A percentile compares a stretch with the other conserved stretches of the same genome.
These are phyloP conservation scores for Jacaranda mimosifolia DNA, from an alignment of 257 asterid species.

Conservation along the genomic window DNA sequence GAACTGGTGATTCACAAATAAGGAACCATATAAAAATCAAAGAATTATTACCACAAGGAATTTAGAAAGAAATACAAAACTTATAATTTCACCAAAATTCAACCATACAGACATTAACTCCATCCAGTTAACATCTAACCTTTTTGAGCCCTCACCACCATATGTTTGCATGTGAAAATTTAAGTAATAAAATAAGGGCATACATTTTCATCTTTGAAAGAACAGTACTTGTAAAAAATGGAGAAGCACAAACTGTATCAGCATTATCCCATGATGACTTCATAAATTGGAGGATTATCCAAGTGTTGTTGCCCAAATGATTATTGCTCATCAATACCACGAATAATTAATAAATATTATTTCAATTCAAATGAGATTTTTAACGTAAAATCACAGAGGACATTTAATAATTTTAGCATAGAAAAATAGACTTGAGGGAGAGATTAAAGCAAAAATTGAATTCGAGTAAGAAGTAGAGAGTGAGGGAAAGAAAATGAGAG, in stretches of 20 bases:
- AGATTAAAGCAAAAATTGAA: too few species aligned
- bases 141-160: background rate
- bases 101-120: background rate
- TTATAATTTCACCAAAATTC: background rate
- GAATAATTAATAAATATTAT: background rate
- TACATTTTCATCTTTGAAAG: constrained; percentile 93
- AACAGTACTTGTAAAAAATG: constrained; percentile 49
- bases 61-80: background rate
- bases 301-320: constrained; percentile 61
- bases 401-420: too few species aligned
- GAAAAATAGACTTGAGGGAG: too few species aligned
- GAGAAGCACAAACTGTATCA: constrained; percentile 63
- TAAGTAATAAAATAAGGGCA: constrained; percentile 12
- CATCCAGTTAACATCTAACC: background rate
- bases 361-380: too few species aligned
- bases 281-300: constrained; percentile 76
- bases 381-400: too few species aligned
- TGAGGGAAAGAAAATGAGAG: too few species aligned
- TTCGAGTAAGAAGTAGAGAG: too few species aligned
- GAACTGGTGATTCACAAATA: constrained; percentile 91
- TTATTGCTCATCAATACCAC: constrained; percentile 7
- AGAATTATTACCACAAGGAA: constrained; percentile 15
- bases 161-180: background rate
- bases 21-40: constrained; percentile 70
- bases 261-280: constrained; percentile 71